Conservation (phyloP, 2,329 filamentous ascomycete species). For the Claviceps sp. region DNA sequence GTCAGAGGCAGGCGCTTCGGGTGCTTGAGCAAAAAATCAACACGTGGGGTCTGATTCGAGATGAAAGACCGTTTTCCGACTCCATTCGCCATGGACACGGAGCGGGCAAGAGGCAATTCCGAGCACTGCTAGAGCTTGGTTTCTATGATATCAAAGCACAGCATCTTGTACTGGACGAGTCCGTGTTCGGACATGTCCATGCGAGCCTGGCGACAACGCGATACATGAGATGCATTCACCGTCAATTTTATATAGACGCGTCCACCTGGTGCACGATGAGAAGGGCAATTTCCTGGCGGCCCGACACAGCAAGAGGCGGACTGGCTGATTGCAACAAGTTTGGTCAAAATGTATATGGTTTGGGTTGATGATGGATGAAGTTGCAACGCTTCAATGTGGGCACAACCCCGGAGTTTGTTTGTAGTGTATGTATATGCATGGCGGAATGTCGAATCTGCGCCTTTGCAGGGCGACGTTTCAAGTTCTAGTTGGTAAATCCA, state of each 20-base stretch:
- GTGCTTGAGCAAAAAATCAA: slow-evolving; percentile 4
- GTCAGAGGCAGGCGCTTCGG: slow-evolving; percentile 4
- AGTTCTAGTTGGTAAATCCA: not conserved
- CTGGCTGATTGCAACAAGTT: not conserved
- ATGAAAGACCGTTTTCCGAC: not conserved
- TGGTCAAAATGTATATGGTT: not conserved
- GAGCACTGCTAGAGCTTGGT: slow-evolving; percentile 11
- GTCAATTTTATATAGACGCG: slow-evolving; percentile 1
- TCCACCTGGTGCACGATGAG: not conserved
- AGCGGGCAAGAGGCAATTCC: slow-evolving; percentile 13
- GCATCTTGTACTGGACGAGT: slow-evolving; percentile 6
- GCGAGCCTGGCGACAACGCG: not conserved
- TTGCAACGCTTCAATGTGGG: not conserved
- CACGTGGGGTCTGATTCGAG: not conserved
- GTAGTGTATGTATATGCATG: not conserved
- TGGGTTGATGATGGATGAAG: not conserved
- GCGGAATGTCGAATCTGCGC: not conserved
- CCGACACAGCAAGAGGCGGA: not conserved
- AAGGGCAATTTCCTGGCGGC: not conserved
- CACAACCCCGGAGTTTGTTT: not conserved
- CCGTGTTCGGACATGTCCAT: not conserved
- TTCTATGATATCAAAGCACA: slow-evolving; percentile 1
- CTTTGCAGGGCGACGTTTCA: not conserved
- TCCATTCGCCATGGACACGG: not conserved
- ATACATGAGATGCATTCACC: not conserved